Percentiles rank a stretch among this genome's conserved stretches.
phyloP scores from a whole-genome alignment of 2,329 filamentous ascomycete genomes.

The Pseudogymnoascus sp. region DNA sequence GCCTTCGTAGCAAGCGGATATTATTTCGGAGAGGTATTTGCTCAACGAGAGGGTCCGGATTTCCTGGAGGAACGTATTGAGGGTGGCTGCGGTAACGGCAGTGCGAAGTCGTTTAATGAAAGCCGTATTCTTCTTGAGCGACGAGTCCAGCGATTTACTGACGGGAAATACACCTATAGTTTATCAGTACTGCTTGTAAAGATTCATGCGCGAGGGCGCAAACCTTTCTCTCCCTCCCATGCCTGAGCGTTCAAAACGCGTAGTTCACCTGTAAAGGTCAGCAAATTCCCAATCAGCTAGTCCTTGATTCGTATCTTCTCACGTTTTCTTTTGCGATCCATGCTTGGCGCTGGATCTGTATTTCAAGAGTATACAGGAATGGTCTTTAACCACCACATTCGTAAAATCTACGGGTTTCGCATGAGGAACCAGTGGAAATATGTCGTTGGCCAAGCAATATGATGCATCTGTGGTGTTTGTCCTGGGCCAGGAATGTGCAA shows the following conservation, averaged over 20 bases:
- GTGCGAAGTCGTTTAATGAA: slow-evolving; percentile 96
- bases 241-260: slow-evolving; percentile 78
- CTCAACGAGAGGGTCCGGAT: slow-evolving; percentile 83
- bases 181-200: slow-evolving; percentile 22
- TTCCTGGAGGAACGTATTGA: slow-evolving; percentile 79
- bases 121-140: slow-evolving; percentile 94
- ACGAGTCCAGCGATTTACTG: slow-evolving; percentile 77
- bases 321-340: slow-evolving; percentile 61
- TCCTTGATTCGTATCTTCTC: slow-evolving; percentile 22
- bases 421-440: slow-evolving; percentile 27
- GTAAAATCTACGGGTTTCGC: slow-evolving; percentile 27
- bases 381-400: slow-evolving; percentile 30
- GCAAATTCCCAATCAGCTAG: not conserved
- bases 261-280: slow-evolving; percentile 61
- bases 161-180: slow-evolving; percentile 65
- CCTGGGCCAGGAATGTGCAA: slow-evolving; percentile 9
- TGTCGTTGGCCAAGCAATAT: slow-evolving; percentile 26
- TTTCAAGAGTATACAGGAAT: slow-evolving; percentile 21
- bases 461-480: slow-evolving; percentile 28
- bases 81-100: slow-evolving; percentile 69
- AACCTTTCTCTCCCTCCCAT: slow-evolving; percentile 86
- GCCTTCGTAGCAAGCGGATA: slow-evolving; percentile 90
- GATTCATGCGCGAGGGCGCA: slow-evolving; percentile 16
- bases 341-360: slow-evolving; percentile 32
- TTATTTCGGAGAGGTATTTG: slow-evolving; percentile 95